Percentiles rank a stretch among this genome's conserved stretches.
Conservation (phyloP, 2,329 filamentous ascomycete genomes). For the Apiospora pterosperma region DNA sequence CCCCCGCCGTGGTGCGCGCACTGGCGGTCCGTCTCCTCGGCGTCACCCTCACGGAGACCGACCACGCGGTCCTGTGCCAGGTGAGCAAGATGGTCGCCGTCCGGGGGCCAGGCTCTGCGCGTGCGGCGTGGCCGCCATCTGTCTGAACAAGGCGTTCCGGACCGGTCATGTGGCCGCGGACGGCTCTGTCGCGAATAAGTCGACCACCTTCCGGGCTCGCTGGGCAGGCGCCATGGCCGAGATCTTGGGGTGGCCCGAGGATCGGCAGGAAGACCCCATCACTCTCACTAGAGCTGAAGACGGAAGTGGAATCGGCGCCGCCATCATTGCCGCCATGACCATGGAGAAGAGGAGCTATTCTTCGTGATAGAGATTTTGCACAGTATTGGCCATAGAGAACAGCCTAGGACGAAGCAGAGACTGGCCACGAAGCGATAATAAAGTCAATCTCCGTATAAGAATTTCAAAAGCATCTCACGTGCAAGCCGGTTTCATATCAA, state of each 20-base stretch:
- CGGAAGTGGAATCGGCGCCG: conserved; percentile 70
- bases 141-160: conserved; percentile 69
- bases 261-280: conserved; percentile 64
- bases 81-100: conserved; percentile 72
- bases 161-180: conserved; percentile 73
- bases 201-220: conserved; percentile 72
- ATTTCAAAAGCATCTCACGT: too few species aligned
- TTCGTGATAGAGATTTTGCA: too few species aligned
- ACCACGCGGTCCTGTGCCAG: conserved; percentile 67
- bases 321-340: conserved; percentile 58
- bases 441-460: too few species aligned
- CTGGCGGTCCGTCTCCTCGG: conserved; percentile 58
- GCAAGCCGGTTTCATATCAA: too few species aligned
- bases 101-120: conserved; percentile 67
- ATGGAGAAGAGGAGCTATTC: too few species aligned
- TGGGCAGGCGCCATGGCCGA: conserved; percentile 68
- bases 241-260: conserved; percentile 67
- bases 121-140: conserved; percentile 73
- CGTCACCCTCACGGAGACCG: conserved; percentile 57
- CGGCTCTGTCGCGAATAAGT: conserved; percentile 75
- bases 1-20: conserved; percentile 65
- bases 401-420: too few species aligned
- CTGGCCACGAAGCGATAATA: too few species aligned
- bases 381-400: too few species aligned
- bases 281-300: conserved; percentile 68